Evolutionary conservation across 345 rosid genomes (phyloP).

Genomic region (Brassica incana): DNA sequence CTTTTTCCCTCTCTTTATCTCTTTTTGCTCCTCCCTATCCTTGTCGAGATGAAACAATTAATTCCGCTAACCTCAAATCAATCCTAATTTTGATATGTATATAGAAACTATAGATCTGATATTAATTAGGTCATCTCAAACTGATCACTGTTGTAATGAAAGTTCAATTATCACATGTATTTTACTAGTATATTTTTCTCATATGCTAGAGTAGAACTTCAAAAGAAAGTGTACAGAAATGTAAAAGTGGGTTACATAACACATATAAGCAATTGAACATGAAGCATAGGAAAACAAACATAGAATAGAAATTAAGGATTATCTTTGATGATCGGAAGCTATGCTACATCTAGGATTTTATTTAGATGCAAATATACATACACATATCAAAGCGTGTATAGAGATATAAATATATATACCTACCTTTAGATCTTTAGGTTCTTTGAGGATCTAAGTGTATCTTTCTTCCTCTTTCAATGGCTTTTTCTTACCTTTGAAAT

Average conservation of each 20-base stretch:
- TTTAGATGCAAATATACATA: slow-evolving; percentile 3
- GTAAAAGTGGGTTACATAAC: not conserved
- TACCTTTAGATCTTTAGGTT: slow-evolving; percentile 39
- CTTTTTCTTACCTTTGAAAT: slow-evolving; percentile 32
- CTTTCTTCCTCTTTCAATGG: slow-evolving; percentile 41
- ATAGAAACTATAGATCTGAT: slow-evolving; percentile 22
- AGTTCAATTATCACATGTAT: not conserved
- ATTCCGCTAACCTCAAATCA: slow-evolving; percentile 10
- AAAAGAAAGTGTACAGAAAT: slow-evolving; percentile 3
- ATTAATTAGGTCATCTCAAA: slow-evolving; percentile 28
- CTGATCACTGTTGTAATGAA: not conserved
- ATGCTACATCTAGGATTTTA: slow-evolving; percentile 7
- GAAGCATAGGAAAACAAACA: not conserved
- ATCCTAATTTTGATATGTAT: not conserved
- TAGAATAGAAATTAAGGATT: not conserved
- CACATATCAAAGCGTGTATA: slow-evolving; percentile 1
- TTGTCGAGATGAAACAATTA: not conserved
- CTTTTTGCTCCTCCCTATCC: not conserved
- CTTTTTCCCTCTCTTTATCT: not conserved
- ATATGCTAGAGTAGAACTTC: slow-evolving; percentile 8
- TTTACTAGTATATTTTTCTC: slow-evolving; percentile 3
- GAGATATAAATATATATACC: slow-evolving; percentile 15
- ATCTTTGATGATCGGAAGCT: slow-evolving; percentile 3
- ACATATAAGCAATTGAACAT: not conserved
- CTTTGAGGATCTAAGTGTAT: slow-evolving; percentile 31